These are phyloP conservation scores for Alternaria hordeiaustralica DNA, from an alignment of 2,329 filamentous ascomycete species.

Conservation along the genomic window DNA sequence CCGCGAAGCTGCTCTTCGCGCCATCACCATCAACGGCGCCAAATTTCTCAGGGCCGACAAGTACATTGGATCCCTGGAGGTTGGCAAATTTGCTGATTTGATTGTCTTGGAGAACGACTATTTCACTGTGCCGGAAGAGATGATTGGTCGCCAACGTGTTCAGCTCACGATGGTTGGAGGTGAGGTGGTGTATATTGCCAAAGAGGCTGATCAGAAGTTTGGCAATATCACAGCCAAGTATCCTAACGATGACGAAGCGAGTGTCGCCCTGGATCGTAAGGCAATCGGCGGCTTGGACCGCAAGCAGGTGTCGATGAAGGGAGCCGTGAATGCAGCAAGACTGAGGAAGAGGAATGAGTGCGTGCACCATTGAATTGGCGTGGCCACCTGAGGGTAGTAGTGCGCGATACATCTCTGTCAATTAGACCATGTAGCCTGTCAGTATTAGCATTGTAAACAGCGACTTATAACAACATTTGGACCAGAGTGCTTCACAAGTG, in stretches of 20 bases:
- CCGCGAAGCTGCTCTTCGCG: conserved; percentile 1
- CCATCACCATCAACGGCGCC: conserved; percentile 5
- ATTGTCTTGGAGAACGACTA: conserved; percentile 4
- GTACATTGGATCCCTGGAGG: conserved; percentile 3
- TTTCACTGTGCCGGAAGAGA: conserved; percentile 3
- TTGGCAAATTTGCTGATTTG: conserved; percentile 3
- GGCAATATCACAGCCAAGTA: conserved; percentile 1
- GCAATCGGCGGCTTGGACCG: conserved; percentile 6
- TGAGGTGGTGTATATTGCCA: conserved; percentile 2
- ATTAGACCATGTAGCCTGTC: not conserved
- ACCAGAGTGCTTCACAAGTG: not conserved
- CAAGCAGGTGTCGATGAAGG: not conserved
- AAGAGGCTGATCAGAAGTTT: not conserved
- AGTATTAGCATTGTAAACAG: too few relatives aligned
- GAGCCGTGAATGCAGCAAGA: not conserved
- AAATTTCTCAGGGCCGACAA: not conserved
- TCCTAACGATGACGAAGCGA: not conserved
- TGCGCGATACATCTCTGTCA: not conserved
- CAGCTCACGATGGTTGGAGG: conserved; percentile 2
- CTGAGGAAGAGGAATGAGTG: conserved; percentile 1
- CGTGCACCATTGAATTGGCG: not conserved
- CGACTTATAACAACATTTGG: too few relatives aligned
- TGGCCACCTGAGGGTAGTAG: not conserved
- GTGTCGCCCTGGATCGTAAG: not conserved
- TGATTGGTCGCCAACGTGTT: not conserved